Evolutionary conservation across 2,329 filamentous ascomycete species (phyloP).

Genomic region (Eutypella sp.): DNA sequence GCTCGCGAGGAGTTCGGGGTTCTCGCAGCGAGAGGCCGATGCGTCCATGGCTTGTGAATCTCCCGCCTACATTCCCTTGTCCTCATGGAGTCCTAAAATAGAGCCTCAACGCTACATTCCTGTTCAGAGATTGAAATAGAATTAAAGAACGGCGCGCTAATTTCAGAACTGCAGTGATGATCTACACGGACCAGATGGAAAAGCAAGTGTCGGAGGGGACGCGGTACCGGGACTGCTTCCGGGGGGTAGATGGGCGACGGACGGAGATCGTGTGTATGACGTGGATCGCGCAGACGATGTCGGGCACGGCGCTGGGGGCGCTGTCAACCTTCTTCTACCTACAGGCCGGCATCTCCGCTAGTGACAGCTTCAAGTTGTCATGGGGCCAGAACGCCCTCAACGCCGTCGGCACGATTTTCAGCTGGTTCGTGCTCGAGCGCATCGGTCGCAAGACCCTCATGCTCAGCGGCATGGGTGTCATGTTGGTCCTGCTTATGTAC

Average conservation of each 20-base stretch:
- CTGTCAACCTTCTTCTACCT: slow-evolving; percentile 32
- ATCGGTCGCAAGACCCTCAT: slow-evolving; percentile 37
- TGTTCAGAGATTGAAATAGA: too few relatives aligned
- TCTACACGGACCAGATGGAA: slow-evolving; percentile 37
- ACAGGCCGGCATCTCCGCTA: slow-evolving; percentile 28
- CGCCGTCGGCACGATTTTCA: slow-evolving; percentile 35
- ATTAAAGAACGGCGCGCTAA: too few relatives aligned
- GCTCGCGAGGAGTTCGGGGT: slow-evolving; percentile 24
- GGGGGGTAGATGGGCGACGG: slow-evolving; percentile 31
- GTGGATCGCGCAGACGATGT: slow-evolving; percentile 28
- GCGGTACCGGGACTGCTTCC: slow-evolving; percentile 37
- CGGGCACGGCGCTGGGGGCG: slow-evolving; percentile 27
- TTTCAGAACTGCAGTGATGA: slow-evolving; percentile 31
- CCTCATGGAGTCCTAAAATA: not conserved
- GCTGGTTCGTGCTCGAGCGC: slow-evolving; percentile 34
- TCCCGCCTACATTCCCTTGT: not conserved
- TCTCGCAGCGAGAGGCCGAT: slow-evolving; percentile 24
- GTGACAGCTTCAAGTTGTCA: slow-evolving; percentile 26
- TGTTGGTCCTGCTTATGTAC: slow-evolving; percentile 32
- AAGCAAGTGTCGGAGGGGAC: slow-evolving; percentile 29
- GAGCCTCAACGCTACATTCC: too few relatives aligned
- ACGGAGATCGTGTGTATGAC: slow-evolving; percentile 31
- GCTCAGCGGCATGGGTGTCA: slow-evolving; percentile 32
- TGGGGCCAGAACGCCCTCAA: slow-evolving; percentile 35
- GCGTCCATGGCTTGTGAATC: slow-evolving; percentile 22